Conservation (phyloP, 768 basidiomycete species). For the Tephrocybe sp. region DNA sequence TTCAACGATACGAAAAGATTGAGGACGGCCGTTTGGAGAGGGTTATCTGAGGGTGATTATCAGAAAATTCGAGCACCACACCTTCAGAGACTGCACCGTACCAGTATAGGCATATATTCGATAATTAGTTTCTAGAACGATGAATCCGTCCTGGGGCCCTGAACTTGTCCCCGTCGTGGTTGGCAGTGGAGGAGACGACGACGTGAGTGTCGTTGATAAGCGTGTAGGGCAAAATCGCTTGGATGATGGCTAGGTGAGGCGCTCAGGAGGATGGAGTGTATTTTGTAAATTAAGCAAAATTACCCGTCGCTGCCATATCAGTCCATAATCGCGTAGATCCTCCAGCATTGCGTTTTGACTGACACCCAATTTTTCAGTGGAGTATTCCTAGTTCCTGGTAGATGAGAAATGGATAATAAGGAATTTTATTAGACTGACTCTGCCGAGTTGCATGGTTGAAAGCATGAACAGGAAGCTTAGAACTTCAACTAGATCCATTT, state of each 20-base stretch:
- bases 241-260: conserved; percentile 54
- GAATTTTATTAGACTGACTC: conserved; percentile 45
- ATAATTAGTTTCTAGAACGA: conserved; percentile 98
- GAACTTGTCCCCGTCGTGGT: conserved; percentile 57
- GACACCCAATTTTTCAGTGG: conserved; percentile 73
- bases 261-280: conserved; percentile 5
- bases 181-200: conserved; percentile 80
- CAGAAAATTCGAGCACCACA: conserved; percentile 23
- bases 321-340: conserved; percentile 92
- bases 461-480: conserved; percentile 96
- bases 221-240: conserved; percentile 92
- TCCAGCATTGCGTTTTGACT: conserved; percentile 87
- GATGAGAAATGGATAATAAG: background rate
- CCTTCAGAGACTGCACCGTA: conserved; percentile 32
- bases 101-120: conserved; percentile 97
- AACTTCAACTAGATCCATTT: conserved; percentile 92
- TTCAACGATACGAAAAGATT: conserved; percentile 92
- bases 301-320: conserved; percentile 86
- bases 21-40: conserved; percentile 92
- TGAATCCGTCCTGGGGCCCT: conserved; percentile 79
- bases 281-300: conserved; percentile 24
- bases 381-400: conserved; percentile 71
- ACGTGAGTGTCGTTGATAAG: conserved; percentile 91
- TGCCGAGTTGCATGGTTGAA: conserved; percentile 92
- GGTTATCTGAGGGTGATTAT: conserved; percentile 66